Evolutionary conservation across 768 basidiomycete genomes (phyloP).

Genomic region (Mycena albidolilacea): DNA sequence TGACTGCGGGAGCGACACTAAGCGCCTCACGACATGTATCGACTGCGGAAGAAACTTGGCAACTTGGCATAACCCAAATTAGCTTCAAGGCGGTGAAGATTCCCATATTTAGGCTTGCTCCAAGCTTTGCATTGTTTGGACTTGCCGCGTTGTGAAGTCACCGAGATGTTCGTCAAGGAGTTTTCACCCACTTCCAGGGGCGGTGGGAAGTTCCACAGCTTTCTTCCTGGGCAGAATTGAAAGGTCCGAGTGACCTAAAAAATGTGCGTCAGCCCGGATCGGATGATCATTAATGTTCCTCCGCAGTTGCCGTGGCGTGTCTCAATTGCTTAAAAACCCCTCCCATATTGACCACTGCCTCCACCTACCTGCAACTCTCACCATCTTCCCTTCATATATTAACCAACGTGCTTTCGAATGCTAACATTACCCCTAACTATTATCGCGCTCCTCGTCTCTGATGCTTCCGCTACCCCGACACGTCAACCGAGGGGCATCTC

Average conservation of each 20-base stretch:
- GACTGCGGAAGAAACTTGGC: too few relatives aligned
- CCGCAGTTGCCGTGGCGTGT: background rate
- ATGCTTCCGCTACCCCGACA: constrained; percentile 37
- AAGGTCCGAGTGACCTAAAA: background rate
- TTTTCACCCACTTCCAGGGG: too few relatives aligned
- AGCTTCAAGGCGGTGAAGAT: too few relatives aligned
- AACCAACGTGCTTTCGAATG: constrained; percentile 9
- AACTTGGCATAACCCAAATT: too few relatives aligned
- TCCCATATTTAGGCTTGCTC: too few relatives aligned
- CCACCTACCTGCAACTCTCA: background rate
- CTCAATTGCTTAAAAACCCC: constrained; percentile 8
- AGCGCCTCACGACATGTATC: too few relatives aligned
- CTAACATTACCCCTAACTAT: constrained; percentile 31
- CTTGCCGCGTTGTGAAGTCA: background rate
- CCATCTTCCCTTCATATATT: background rate
- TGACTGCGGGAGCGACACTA: too few relatives aligned
- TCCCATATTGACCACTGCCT: background rate
- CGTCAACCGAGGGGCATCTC: constrained; percentile 32
- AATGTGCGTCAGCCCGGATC: background rate
- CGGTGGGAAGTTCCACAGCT: too few relatives aligned
- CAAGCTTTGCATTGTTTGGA: too few relatives aligned
- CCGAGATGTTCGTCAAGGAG: background rate
- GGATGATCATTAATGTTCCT: constrained; percentile 10
- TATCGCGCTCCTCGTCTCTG: constrained; percentile 27
- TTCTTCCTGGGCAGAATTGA: too few relatives aligned